phyloP scores from a whole-genome alignment of 331 rosid genomes.

The Saraca asoca region DNA sequence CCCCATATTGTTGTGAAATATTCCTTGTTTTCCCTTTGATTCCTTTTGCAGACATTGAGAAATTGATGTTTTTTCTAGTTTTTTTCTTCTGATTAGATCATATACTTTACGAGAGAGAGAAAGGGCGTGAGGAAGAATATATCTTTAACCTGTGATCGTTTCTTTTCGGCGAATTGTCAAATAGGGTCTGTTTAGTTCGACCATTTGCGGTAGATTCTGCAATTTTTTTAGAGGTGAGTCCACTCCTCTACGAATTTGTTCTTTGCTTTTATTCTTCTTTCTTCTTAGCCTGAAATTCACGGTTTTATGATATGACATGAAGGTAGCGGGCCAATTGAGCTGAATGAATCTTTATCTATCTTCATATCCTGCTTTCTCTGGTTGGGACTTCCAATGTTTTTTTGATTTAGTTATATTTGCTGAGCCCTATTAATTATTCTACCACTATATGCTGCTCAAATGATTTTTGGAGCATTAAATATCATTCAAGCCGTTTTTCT shows the following conservation, averaged over 20 bases:
- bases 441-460: conserved; percentile 14
- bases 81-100: conserved; percentile 39
- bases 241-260: conserved; percentile 43
- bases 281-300: conserved; percentile 12
- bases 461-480: conserved; percentile 16
- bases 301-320: conserved; percentile 19
- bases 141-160: conserved; percentile 33
- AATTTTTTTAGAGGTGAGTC: conserved; percentile 56
- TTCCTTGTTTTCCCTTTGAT: conserved; percentile 40
- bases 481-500: conserved; percentile 5
- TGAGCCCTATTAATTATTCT: neutral
- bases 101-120: conserved; percentile 30
- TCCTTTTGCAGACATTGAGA: conserved; percentile 33
- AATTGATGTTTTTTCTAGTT: conserved; percentile 8
- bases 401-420: conserved; percentile 15
- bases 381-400: neutral
- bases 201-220: conserved; percentile 36
- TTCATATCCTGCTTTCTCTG: neutral
- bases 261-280: conserved; percentile 29
- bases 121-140: conserved; percentile 16
- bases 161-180: conserved; percentile 48
- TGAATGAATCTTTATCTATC: conserved; percentile 42
- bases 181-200: conserved; percentile 44
- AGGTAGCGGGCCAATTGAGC: conserved; percentile 34
- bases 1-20: conserved; percentile 22